Percentiles rank a stretch among this genome's conserved stretches.
These are phyloP conservation scores for Diaporthe australafricana DNA, from an alignment of 2,329 filamentous ascomycete species.

Conservation along the genomic window DNA sequence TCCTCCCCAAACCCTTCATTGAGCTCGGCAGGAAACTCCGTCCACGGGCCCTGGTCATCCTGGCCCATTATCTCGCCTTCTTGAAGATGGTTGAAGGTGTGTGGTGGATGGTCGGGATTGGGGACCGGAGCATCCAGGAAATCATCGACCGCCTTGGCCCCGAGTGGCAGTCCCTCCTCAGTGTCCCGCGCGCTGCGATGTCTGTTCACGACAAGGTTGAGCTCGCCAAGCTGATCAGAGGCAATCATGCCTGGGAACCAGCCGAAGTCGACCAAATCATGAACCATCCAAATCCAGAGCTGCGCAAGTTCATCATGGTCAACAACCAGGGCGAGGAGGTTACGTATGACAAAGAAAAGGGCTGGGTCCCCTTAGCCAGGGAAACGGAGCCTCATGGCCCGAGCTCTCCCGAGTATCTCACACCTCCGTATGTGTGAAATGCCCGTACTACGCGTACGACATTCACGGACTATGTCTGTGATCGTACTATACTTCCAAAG, in stretches of 20 bases:
- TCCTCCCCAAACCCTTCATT: slow-evolving; percentile 57
- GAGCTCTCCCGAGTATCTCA: neutral
- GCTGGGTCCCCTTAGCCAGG: slow-evolving; percentile 13
- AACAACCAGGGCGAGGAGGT: slow-evolving; percentile 37
- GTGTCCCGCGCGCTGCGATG: slow-evolving; percentile 54
- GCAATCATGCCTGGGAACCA: slow-evolving; percentile 56
- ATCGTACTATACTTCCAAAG: neutral
- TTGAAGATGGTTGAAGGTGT: slow-evolving; percentile 52
- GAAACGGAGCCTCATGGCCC: neutral
- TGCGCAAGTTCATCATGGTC: slow-evolving; percentile 33
- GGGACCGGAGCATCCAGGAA: slow-evolving; percentile 57
- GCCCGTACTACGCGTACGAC: neutral
- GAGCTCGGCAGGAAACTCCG: slow-evolving; percentile 54
- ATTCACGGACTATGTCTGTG: neutral
- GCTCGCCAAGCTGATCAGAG: slow-evolving; percentile 56
- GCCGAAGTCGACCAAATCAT: slow-evolving; percentile 41
- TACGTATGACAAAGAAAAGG: slow-evolving; percentile 25
- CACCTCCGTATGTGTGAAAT: slow-evolving; percentile 15
- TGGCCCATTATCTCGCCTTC: slow-evolving; percentile 65
- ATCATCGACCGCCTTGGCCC: slow-evolving; percentile 54
- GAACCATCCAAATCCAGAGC: slow-evolving; percentile 14
- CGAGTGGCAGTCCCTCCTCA: slow-evolving; percentile 55
- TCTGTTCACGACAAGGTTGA: slow-evolving; percentile 47
- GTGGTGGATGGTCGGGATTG: slow-evolving; percentile 65
- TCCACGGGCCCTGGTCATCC: slow-evolving; percentile 61